phyloP scores from a whole-genome alignment of 345 rosid species.

The Ailanthus altissimus region DNA sequence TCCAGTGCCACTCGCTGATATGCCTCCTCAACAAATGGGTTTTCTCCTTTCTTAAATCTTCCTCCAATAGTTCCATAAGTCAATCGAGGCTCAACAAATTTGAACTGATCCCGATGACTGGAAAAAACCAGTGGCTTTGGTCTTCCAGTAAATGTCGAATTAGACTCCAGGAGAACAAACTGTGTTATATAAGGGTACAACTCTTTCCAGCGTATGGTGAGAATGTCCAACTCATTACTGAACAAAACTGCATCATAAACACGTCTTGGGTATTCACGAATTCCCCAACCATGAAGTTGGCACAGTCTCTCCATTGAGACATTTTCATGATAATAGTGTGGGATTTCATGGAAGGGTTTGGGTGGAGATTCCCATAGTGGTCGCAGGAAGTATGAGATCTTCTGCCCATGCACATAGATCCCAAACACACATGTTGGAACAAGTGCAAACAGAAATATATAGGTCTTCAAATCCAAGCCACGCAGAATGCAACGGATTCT shows the following conservation, averaged over 20 bases:
- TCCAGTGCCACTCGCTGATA: constrained; percentile 79
- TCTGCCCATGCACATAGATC: constrained; percentile 70
- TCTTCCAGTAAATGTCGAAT: constrained; percentile 75
- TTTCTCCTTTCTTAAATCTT: constrained; percentile 72
- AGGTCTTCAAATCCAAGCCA: constrained; percentile 80
- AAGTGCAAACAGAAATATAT: constrained; percentile 59
- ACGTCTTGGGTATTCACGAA: constrained; percentile 79
- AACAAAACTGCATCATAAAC: constrained; percentile 83
- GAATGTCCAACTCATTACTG: constrained; percentile 78
- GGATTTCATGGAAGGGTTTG: constrained; percentile 68
- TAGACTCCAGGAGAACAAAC: constrained; percentile 80
- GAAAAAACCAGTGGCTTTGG: constrained; percentile 65
- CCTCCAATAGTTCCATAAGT: constrained; percentile 78
- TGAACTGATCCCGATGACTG: constrained; percentile 55
- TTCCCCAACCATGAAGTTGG: constrained; percentile 87
- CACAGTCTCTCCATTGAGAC: constrained; percentile 78
- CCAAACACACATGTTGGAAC: constrained; percentile 71
- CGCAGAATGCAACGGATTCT: constrained; percentile 90
- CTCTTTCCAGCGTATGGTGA: constrained; percentile 75
- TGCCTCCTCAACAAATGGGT: constrained; percentile 83
- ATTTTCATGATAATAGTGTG: constrained; percentile 81
- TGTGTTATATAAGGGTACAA: constrained; percentile 75
- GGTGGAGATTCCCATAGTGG: constrained; percentile 93
- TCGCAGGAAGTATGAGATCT: constrained; percentile 77
- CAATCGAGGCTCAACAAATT: constrained; percentile 71